Evolutionary conservation across 495 filamentous ascomycete genomes (phyloP).

Genomic region (Tuber calosporum): DNA sequence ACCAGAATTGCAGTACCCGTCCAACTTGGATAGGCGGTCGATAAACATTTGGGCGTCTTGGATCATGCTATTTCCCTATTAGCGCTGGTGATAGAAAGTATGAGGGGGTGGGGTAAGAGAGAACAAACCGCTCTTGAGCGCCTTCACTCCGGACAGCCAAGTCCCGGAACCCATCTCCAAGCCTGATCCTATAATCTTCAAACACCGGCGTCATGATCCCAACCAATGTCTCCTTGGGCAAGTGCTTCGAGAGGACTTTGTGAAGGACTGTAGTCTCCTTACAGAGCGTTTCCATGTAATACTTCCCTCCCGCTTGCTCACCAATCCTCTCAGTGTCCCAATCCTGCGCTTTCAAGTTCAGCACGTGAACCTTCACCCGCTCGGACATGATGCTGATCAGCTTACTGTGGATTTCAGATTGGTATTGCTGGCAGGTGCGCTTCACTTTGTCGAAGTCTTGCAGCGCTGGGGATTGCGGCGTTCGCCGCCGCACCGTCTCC

Average conservation of each 20-base stretch:
- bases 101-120: slow-evolving; percentile 22
- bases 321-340: slow-evolving; percentile 55
- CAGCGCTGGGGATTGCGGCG: slow-evolving; percentile 58
- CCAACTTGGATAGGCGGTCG: slow-evolving; percentile 63
- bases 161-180: slow-evolving; percentile 65
- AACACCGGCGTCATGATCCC: slow-evolving; percentile 92
- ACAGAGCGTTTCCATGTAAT: slow-evolving; percentile 85
- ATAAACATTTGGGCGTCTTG: slow-evolving; percentile 73
- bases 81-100: slow-evolving; percentile 15
- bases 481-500: slow-evolving; percentile 78
- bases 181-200: slow-evolving; percentile 73
- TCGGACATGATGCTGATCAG: slow-evolving; percentile 91
- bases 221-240: slow-evolving; percentile 66
- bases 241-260: slow-evolving; percentile 75
- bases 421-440: slow-evolving; percentile 83
- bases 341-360: slow-evolving; percentile 64
- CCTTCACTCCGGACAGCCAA: slow-evolving; percentile 58
- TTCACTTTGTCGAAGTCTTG: slow-evolving; percentile 91
- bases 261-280: slow-evolving; percentile 86
- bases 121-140: slow-evolving; percentile 64
- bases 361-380: slow-evolving; percentile 63
- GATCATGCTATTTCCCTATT: slow-evolving; percentile 57
- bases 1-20: slow-evolving; percentile 67
- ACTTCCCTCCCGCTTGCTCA: slow-evolving; percentile 46
- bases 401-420: slow-evolving; percentile 88